Base-by-base conservation (phyloP, 2,329 filamentous ascomycete species). In the Bimuria novae-zelandiae region DNA sequence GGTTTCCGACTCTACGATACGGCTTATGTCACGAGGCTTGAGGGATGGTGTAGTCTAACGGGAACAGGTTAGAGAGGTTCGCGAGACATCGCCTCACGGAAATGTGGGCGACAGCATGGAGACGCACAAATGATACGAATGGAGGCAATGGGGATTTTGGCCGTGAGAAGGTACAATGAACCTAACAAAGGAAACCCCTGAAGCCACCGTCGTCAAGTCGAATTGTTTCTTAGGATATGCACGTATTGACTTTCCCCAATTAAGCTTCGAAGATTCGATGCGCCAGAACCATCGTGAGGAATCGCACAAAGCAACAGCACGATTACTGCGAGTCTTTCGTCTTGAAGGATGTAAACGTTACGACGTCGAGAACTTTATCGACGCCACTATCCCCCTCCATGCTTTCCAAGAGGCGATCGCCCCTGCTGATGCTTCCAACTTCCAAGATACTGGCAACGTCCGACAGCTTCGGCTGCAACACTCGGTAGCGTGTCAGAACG, bases 341-440 rank as follows among this genome's bases (percentile, higher is more conserved):
- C 41, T 49, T 19, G 54, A 46, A 39, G 54, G 54, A 16, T 59
- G 56, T 27, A 37, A 27, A 5, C 49, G 56, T 25, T 27, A 40
- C 17, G 37, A 57, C 6, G 37, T 55, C 19, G 54, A 55, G 17
- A 51, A 57, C 48, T 59, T 57, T 29, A 50, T 59, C 12, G 40
- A 54, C 29, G 56, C 54, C 5, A n/a, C 41, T 10, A 42, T 59
- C 7, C 43, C 51, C 19, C 11, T 41, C 1, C n/a, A 52, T 8
- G 10, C 10, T 10, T 52, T 57, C 17, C 11, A 41, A 11, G 8
- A 14, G 11, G 39, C 41, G 14, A 21, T 59, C 7, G 11, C 8
- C 12, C 12, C 32, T 10, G 22, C 40, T 19, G 30, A 42, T 42
- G 12, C 12, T 22, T 49, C 23, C 8, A 39, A 1, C 12, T 30